Conservation (phyloP, 2,329 filamentous ascomycete genomes). For the Nemania sp. region DNA sequence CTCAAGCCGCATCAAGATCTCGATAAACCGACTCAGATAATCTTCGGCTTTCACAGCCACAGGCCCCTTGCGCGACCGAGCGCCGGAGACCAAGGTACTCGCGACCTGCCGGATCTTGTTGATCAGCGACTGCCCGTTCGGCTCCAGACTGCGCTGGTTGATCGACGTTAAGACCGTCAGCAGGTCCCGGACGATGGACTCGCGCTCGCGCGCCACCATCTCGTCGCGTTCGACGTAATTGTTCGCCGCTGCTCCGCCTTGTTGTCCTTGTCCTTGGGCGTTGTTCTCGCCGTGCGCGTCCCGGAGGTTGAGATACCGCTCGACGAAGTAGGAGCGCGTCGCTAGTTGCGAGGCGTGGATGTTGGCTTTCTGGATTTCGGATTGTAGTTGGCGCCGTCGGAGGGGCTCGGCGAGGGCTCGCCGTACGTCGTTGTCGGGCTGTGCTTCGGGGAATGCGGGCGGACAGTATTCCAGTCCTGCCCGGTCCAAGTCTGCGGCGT, state of each 20-base stretch:
- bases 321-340: constrained; percentile 81
- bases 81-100: constrained; percentile 71
- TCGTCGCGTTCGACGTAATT: no score
- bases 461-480: constrained; percentile 56
- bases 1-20: constrained; percentile 75
- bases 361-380: constrained; percentile 90
- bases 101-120: constrained; percentile 85
- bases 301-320: constrained; percentile 79
- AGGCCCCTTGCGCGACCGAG: constrained; percentile 54
- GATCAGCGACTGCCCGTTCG: constrained; percentile 67
- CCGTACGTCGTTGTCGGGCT: constrained; percentile 54
- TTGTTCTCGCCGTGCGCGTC: constrained; percentile 61
- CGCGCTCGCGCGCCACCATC: constrained; percentile 74
- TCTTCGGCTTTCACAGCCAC: constrained; percentile 65
- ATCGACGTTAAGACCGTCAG: constrained; percentile 75
- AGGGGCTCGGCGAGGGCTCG: constrained; percentile 52
- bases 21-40: constrained; percentile 71
- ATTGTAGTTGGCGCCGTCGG: constrained; percentile 65
- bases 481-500: constrained; percentile 43
- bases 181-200: constrained; percentile 79
- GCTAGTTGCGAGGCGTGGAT: constrained; percentile 81
- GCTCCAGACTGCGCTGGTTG: constrained; percentile 82
- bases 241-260: no score
- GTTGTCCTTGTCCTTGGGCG: not conserved
- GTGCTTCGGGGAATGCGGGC: constrained; percentile 51